Evolutionary conservation across 306 rosid genomes (phyloP).

Genomic region (Casuarina cunninghamiana): DNA sequence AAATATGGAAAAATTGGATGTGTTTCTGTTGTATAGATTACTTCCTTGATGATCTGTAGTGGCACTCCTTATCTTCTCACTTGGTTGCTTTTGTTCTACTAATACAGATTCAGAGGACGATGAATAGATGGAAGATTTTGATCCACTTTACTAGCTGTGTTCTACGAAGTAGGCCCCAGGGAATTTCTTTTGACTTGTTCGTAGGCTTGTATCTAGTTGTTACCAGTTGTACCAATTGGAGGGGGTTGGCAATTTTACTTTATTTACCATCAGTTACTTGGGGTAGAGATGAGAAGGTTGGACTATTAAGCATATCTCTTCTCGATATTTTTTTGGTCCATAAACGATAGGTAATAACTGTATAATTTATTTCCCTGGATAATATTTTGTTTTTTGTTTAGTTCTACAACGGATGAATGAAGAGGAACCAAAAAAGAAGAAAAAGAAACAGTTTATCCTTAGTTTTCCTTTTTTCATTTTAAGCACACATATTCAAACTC

Average conservation of each 20-base stretch:
- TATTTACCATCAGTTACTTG: constrained; percentile 31
- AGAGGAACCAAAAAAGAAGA: constrained; percentile 22
- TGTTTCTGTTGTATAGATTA: not conserved
- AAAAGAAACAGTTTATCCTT: not conserved
- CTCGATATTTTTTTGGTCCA: constrained; percentile 46
- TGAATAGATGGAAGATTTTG: constrained; percentile 50
- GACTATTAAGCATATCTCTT: constrained; percentile 29
- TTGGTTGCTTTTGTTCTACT: constrained; percentile 11
- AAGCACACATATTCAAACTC: no score
- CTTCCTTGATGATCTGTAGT: not conserved
- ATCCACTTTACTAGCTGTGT: constrained; percentile 25
- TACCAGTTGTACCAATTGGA: constrained; percentile 35
- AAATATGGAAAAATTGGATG: not conserved
- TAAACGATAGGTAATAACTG: constrained; percentile 60
- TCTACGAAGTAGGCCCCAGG: constrained; percentile 43
- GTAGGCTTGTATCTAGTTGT: constrained; percentile 35
- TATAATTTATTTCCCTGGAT: constrained; percentile 45
- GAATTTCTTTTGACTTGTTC: constrained; percentile 39
- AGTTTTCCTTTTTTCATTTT: not conserved
- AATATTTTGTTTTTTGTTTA: constrained; percentile 30
- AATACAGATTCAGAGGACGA: constrained; percentile 94
- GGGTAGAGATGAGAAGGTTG: constrained; percentile 40
- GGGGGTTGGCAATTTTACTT: constrained; percentile 32
- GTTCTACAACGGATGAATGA: constrained; percentile 31
- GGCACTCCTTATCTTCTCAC: constrained; percentile 12